Conservation (phyloP, 768 basidiomycete genomes). For the Megacollybia marginata region DNA sequence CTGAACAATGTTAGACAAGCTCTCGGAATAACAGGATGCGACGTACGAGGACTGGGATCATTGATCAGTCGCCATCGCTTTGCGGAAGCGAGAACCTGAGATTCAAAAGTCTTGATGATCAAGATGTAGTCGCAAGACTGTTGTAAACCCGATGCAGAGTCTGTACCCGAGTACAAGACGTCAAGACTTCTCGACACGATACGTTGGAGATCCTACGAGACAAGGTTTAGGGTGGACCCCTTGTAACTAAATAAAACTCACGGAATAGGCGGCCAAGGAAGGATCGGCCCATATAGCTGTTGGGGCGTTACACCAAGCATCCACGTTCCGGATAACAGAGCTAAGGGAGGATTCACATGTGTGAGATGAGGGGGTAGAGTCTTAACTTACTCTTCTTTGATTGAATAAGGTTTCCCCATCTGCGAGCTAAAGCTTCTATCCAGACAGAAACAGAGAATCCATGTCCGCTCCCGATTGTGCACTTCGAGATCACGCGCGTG, state of each 20-base stretch:
- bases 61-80: constrained; percentile 39
- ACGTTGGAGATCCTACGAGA: constrained; percentile 71
- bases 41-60: neutral
- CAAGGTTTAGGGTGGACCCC: neutral
- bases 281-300: constrained; percentile 58
- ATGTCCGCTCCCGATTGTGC: constrained; percentile 91
- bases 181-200: constrained; percentile 86
- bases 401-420: constrained; percentile 92
- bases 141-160: constrained; percentile 75
- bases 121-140: constrained; percentile 79
- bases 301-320: constrained; percentile 66
- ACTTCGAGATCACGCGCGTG: constrained; percentile 76
- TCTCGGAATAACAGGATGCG: neutral
- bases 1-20: constrained; percentile 11
- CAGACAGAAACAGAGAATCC: constrained; percentile 81
- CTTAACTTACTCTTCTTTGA: constrained; percentile 81
- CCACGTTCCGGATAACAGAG: constrained; percentile 80
- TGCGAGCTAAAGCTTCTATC: constrained; percentile 90
- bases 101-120: constrained; percentile 77
- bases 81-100: constrained; percentile 60
- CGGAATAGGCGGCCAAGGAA: constrained; percentile 70
- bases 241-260: constrained; percentile 27
- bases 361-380: no score
- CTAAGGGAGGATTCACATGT: constrained; percentile 25
- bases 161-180: constrained; percentile 79